A percentile compares a stretch with the other conserved stretches of the same genome.
Conservation (phyloP, 805 yeast species). For the Metschnikowia vanudenii region DNA sequence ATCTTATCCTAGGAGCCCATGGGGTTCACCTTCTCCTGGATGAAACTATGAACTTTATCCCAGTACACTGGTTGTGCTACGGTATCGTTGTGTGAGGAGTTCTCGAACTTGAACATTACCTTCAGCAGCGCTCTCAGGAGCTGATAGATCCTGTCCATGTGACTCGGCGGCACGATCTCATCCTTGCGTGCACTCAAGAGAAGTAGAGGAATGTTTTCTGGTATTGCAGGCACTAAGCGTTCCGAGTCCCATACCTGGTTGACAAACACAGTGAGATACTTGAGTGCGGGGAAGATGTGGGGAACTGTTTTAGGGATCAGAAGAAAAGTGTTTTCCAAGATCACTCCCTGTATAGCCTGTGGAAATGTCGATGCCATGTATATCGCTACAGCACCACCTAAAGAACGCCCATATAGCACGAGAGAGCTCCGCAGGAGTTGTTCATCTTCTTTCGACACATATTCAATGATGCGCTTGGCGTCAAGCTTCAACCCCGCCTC, state of each 20-base stretch:
- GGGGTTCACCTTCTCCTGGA: constrained; percentile 44
- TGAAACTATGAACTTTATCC: constrained; percentile 63
- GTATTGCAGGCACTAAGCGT: constrained; percentile 50
- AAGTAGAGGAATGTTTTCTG: constrained; percentile 59
- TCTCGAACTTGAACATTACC: constrained; percentile 50
- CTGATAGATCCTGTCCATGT: constrained; percentile 64
- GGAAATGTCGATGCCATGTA: constrained; percentile 68
- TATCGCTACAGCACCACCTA: constrained; percentile 94
- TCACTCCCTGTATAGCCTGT: constrained; percentile 53
- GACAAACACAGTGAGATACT: constrained; percentile 56
- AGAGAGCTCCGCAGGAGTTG: constrained; percentile 53
- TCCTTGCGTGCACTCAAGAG: constrained; percentile 73
- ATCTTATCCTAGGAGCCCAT: constrained; percentile 22
- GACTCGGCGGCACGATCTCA: constrained; percentile 89
- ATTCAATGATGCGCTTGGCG: constrained; percentile 68
- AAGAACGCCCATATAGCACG: constrained; percentile 79
- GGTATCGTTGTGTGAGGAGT: constrained; percentile 83
- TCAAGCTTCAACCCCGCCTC: constrained; percentile 82
- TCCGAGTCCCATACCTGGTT: constrained; percentile 87
- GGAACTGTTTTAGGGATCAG: constrained; percentile 70
- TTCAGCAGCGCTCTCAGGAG: constrained; percentile 52
- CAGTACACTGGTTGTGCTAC: constrained; percentile 74
- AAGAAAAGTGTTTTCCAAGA: constrained; percentile 85
- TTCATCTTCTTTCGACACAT: constrained; percentile 48
- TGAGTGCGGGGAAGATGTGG: constrained; percentile 68